Conservation (phyloP, 495 filamentous ascomycete species). For the Bathelium albidoporum region DNA sequence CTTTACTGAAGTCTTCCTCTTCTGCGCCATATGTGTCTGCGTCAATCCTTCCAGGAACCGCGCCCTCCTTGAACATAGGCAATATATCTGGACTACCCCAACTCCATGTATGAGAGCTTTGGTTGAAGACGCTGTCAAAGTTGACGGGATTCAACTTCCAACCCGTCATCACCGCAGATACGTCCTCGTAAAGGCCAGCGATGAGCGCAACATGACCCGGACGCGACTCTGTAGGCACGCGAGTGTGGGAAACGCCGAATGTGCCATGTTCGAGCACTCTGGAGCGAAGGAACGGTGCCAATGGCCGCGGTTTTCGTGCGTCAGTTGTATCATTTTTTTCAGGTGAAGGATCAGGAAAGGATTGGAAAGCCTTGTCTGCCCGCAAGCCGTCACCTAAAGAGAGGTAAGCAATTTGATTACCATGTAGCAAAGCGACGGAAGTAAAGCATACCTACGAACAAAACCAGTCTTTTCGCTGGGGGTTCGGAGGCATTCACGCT, state of each 20-base stretch:
- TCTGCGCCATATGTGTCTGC: constrained; percentile 74
- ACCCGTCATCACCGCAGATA: constrained; percentile 91
- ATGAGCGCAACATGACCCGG: constrained; percentile 97
- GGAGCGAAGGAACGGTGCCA: constrained; percentile 91
- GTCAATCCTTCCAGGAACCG: constrained; percentile 76
- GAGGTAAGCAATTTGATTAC: background rate
- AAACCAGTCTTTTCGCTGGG: constrained; percentile 79
- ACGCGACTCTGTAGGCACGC: constrained; percentile 93
- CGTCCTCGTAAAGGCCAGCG: constrained; percentile 95
- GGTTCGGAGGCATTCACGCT: constrained; percentile 58
- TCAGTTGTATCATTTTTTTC: constrained; percentile 38
- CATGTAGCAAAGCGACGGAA: constrained; percentile 7
- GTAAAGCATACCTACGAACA: constrained; percentile 69
- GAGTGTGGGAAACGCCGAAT: constrained; percentile 96
- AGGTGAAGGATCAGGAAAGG: constrained; percentile 79
- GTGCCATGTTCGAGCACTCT: constrained; percentile 83
- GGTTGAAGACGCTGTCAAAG: constrained; percentile 98
- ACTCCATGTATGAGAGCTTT: constrained; percentile 92
- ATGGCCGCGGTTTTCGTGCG: constrained; percentile 52
- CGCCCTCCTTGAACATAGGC: constrained; percentile 93
- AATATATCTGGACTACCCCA: constrained; percentile 99
- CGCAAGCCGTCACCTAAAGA: constrained; percentile 74
- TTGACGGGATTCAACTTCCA: constrained; percentile 99
- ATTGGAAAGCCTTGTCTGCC: constrained; percentile 97
- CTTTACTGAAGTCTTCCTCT: constrained; percentile 78